phyloP scores from a whole-genome alignment of 75 land plant genomes.

The Cupressus sempervirens region DNA sequence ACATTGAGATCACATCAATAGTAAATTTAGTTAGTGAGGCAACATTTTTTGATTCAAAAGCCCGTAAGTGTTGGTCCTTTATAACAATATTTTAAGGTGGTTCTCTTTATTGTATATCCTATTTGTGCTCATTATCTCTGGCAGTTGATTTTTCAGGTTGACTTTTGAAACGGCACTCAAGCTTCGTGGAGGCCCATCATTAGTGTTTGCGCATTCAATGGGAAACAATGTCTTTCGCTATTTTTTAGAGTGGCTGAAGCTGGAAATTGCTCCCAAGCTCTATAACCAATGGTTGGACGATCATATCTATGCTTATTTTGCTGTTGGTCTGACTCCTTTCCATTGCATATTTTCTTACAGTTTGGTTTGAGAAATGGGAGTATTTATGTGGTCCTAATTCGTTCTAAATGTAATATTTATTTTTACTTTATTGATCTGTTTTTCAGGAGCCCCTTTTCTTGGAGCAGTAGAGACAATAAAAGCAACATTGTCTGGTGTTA shows the following conservation, averaged over 20 bases:
- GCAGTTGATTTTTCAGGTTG: constrained; percentile 41
- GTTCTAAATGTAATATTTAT: not conserved
- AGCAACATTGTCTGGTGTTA: constrained; percentile 70
- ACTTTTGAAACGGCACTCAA: constrained; percentile 97
- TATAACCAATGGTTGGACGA: constrained; percentile 91
- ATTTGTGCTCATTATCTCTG: constrained; percentile 1
- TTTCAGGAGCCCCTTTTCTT: constrained; percentile 85
- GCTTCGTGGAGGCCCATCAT: constrained; percentile 95
- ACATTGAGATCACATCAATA: not conserved
- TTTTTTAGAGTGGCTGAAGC: constrained; percentile 97
- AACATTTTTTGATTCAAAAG: not conserved
- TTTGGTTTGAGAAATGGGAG: not conserved
- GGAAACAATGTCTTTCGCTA: constrained; percentile 99
- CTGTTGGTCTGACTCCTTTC: constrained; percentile 69
- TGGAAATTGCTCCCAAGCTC: constrained; percentile 86
- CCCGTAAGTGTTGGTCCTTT: not conserved
- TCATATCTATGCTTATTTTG: constrained; percentile 93
- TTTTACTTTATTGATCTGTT: not conserved
- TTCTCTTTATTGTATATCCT: constrained; percentile 11
- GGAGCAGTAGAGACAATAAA: constrained; percentile 83
- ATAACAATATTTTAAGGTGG: not conserved
- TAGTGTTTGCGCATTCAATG: constrained; percentile 96
- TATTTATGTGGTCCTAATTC: not conserved
- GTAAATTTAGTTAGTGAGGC: not conserved
- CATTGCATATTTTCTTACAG: constrained; percentile 4